Evolutionary conservation across 805 yeast species (phyloP), one percentile per base, ranked within the genome.

Genomic region (Priceomyces fermenticarens): DNA sequence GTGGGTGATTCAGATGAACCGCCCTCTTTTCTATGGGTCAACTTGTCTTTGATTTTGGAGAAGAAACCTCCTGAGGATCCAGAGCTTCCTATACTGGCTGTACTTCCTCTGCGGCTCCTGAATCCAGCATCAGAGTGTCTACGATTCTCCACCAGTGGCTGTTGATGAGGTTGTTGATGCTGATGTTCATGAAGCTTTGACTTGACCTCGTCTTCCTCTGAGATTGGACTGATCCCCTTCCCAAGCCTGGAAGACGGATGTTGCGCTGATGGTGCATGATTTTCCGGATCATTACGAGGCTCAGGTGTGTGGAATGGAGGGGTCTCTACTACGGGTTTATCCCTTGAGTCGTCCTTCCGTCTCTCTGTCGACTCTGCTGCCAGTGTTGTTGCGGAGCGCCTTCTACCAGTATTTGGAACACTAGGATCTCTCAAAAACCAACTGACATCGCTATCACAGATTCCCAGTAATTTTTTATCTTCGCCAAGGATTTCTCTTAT

Each of bases 351-450:
- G 17, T 32, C 35, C 26, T 32, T 32, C 33, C 4, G 39, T 12
- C 31, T 12, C 23, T 23, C 13, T 28, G 30, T 8, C 34, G 29
- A 14, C 32, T 31, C 20, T 32, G 9, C 10, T 4, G 20, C 10
- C 10, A 8, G 17, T 3, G 10, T 16, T 4, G 35, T 16, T 26
- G 10, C 35, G 10, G 26, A 15, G 20, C 27, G 37, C 15, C 2
- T 35, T 10, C 17, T n/a, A 14, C 3, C 11, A 7, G 33, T 14
- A 8, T 32, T 26, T 16, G 23, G 26, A 12, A 51, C 47, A 30
- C 51, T 48, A 17, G 65, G 43, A 44, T 67, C 73, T 43, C 80
- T 58, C 14, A 77, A 58, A 42, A 77, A 67, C 81, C 81, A 77
- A 49, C 74, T 77, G 15, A 77, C 70, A 43, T 76, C 80, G 16